These are phyloP conservation scores for Trametes versicolor DNA, from an alignment of 1,284 basidiomycete species.

Conservation along the genomic window DNA sequence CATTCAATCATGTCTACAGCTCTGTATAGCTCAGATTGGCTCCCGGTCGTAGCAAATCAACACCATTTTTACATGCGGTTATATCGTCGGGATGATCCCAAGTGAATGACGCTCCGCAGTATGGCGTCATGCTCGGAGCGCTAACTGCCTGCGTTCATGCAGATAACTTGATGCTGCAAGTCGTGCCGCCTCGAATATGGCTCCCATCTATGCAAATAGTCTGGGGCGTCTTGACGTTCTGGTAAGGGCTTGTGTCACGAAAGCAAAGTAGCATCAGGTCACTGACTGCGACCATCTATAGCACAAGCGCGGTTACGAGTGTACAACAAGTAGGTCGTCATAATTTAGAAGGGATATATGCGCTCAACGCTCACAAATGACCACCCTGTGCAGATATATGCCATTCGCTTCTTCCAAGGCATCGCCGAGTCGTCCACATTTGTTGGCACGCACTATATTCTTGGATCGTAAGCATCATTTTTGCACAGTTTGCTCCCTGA, in stretches of 20 bases:
- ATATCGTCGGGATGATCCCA: constrained; percentile 78
- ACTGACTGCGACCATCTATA: constrained; percentile 36
- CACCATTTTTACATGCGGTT: constrained; percentile 77
- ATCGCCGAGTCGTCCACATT: constrained; percentile 79
- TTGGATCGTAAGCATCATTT: constrained; percentile 63
- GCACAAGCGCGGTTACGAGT: constrained; percentile 64
- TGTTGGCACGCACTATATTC: constrained; percentile 78
- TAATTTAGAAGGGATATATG: background rate
- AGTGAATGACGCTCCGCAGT: constrained; percentile 50
- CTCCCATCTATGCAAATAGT: constrained; percentile 71
- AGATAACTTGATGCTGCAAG: constrained; percentile 74
- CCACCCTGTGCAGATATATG: constrained; percentile 61
- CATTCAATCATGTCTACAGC: background rate
- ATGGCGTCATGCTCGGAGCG: background rate
- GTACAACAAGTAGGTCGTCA: constrained; percentile 59
- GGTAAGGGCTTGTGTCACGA: constrained; percentile 46
- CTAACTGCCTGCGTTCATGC: constrained; percentile 14
- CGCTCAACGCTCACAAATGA: constrained; percentile 19
- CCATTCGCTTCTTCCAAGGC: constrained; percentile 79
- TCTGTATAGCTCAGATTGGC: background rate
- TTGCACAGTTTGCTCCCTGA: background rate
- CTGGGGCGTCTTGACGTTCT: constrained; percentile 73
- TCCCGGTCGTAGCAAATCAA: constrained; percentile 62
- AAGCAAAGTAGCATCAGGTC: background rate
- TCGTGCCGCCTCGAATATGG: constrained; percentile 71